These are phyloP conservation scores for Tolypocladium ophioglossoides DNA, from an alignment of 2,329 filamentous ascomycete species.

Conservation along the genomic window DNA sequence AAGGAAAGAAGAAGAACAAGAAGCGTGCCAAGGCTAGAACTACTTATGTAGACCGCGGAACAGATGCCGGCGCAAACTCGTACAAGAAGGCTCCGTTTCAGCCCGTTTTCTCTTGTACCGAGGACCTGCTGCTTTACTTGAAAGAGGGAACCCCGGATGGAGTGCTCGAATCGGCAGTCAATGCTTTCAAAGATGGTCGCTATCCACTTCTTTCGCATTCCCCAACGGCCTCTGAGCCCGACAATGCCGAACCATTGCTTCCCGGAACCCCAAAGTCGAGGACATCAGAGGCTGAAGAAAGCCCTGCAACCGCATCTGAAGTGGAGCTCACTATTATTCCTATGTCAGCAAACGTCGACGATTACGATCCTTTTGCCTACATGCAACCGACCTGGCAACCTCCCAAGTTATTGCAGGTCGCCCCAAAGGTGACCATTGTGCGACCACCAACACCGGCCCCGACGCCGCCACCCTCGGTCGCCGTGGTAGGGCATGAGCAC, in stretches of 20 bases:
- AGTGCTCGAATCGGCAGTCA: conserved; percentile 35
- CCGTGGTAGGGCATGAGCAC: conserved; percentile 15
- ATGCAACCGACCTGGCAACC: conserved; percentile 13
- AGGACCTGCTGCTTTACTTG: conserved; percentile 48
- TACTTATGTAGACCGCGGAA: conserved; percentile 28
- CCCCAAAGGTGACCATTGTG: conserved; percentile 15
- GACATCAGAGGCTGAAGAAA: background rate
- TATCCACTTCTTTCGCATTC: conserved; percentile 16
- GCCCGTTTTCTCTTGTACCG: conserved; percentile 39
- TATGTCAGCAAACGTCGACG: conserved; percentile 12
- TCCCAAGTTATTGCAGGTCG: conserved; percentile 9
- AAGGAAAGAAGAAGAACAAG: conserved; percentile 17
- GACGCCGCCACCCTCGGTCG: conserved; percentile 27
- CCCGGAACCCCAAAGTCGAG: conserved; percentile 15
- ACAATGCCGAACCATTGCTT: conserved; percentile 8
- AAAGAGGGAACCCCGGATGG: conserved; percentile 30
- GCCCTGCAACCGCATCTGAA: conserved; percentile 2
- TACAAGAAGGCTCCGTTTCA: conserved; percentile 17
- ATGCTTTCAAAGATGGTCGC: conserved; percentile 26
- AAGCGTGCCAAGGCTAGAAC: conserved; percentile 14
- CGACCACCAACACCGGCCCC: conserved; percentile 31
- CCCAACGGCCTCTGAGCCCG: conserved; percentile 9
- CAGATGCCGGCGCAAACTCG: conserved; percentile 20
- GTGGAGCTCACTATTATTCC: background rate
- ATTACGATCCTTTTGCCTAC: conserved; percentile 39